Conservation (phyloP, 257 asterid species). For the Solanum ossicruentum region DNA sequence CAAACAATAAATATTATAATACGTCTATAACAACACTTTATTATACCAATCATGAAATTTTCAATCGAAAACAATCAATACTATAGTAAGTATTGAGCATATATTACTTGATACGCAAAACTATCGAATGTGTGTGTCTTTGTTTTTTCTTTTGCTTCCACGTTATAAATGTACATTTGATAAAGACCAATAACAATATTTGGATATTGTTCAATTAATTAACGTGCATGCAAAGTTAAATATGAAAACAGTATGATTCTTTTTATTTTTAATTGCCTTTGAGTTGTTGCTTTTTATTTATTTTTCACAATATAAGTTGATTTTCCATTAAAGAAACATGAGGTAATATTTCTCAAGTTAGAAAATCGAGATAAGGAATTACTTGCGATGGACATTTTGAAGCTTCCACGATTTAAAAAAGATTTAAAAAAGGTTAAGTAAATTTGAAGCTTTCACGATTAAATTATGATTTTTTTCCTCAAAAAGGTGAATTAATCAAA, state of each 20-base stretch:
- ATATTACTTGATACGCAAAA: background rate
- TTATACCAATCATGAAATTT: background rate
- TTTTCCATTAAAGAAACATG: background rate
- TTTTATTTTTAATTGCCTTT: background rate
- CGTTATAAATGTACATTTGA: background rate
- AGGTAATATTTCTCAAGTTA: background rate
- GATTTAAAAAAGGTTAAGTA: rapidly evolving
- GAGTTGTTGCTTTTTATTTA: background rate
- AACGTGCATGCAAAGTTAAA: background rate
- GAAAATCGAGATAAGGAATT: background rate
- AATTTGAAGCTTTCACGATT: no score
- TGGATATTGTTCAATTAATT: background rate
- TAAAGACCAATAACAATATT: background rate
- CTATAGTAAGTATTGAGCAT: background rate
- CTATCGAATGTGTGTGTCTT: background rate
- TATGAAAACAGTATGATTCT: background rate
- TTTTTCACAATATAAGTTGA: background rate
- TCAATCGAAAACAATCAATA: background rate
- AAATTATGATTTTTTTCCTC: no score
- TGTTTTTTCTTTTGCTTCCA: background rate
- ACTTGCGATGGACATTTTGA: background rate
- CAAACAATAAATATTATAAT: no score
- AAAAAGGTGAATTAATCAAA: no score
- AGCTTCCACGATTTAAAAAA: background rate
- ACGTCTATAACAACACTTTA: background rate